A percentile compares a stretch with the other conserved stretches of the same genome.
phyloP scores from a whole-genome alignment of 1,284 basidiomycete genomes.

The Porogramme epimiltina region DNA sequence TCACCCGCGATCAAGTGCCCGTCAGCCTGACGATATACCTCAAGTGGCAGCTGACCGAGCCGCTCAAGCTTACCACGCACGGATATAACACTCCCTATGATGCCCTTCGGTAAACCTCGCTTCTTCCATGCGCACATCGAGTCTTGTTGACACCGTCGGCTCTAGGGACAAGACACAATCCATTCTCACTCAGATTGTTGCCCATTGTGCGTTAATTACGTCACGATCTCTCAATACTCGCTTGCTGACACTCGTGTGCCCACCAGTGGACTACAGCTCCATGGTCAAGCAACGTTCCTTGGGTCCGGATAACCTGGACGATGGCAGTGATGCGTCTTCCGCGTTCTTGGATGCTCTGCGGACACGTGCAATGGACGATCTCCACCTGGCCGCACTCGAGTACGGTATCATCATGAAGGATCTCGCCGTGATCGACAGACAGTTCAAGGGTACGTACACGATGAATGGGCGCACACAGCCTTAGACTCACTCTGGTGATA shows the following conservation, averaged over 20 bases:
- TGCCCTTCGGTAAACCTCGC: constrained; percentile 57
- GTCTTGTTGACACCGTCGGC: too few relatives aligned
- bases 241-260: background rate
- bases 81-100: constrained; percentile 83
- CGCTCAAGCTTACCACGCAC: constrained; percentile 76
- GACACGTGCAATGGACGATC: constrained; percentile 81
- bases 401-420: constrained; percentile 81
- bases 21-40: constrained; percentile 81
- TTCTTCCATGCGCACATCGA: background rate
- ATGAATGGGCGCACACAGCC: background rate
- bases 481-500: background rate
- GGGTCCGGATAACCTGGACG: constrained; percentile 72
- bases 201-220: constrained; percentile 51
- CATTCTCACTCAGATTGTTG: constrained; percentile 80
- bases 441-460: constrained; percentile 66
- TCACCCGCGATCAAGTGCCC: constrained; percentile 82
- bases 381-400: constrained; percentile 75
- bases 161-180: constrained; percentile 82
- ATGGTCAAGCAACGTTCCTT: constrained; percentile 81
- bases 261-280: constrained; percentile 51
- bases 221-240: background rate
- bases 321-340: constrained; percentile 65
- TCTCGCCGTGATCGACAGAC: constrained; percentile 79
- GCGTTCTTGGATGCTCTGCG: constrained; percentile 79
- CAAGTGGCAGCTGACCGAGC: constrained; percentile 79